Evolutionary conservation across 345 rosid genomes (phyloP).

Genomic region (Pelargonium nanum): DNA sequence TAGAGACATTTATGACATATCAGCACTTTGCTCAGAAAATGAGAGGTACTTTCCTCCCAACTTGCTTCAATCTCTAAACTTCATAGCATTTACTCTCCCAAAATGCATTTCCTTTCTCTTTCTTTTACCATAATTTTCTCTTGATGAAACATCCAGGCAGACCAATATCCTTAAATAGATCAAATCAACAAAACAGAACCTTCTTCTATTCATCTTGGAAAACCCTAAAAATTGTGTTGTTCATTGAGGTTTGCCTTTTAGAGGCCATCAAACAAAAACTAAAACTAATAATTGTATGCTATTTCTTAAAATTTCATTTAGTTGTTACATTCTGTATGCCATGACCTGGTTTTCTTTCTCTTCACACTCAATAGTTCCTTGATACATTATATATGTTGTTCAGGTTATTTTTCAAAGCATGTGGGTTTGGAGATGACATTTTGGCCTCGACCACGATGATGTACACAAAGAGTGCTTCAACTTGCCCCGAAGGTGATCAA

Average conservation of each 20-base stretch:
- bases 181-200: too few relatives aligned
- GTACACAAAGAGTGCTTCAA: conserved; percentile 39
- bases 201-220: too few relatives aligned
- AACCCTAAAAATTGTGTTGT: too few relatives aligned
- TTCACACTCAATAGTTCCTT: not conserved
- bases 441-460: conserved; percentile 83
- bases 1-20: conserved; percentile 69
- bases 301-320: too few relatives aligned
- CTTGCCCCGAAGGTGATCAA: conserved; percentile 14
- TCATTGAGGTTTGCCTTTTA: too few relatives aligned
- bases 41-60: conserved; percentile 42
- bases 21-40: conserved; percentile 64
- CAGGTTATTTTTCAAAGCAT: conserved; percentile 75
- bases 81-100: not conserved
- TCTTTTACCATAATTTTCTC: not conserved
- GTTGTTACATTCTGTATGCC: too few relatives aligned
- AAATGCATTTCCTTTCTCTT: not conserved
- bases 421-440: conserved; percentile 78
- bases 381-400: not conserved
- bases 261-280: too few relatives aligned
- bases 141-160: too few relatives aligned
- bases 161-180: too few relatives aligned
- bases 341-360: too few relatives aligned
- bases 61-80: not conserved
- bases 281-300: too few relatives aligned